Base-by-base conservation (phyloP, 192 early-diverging fungal genomes). In the Coemansia sp. region DNA sequence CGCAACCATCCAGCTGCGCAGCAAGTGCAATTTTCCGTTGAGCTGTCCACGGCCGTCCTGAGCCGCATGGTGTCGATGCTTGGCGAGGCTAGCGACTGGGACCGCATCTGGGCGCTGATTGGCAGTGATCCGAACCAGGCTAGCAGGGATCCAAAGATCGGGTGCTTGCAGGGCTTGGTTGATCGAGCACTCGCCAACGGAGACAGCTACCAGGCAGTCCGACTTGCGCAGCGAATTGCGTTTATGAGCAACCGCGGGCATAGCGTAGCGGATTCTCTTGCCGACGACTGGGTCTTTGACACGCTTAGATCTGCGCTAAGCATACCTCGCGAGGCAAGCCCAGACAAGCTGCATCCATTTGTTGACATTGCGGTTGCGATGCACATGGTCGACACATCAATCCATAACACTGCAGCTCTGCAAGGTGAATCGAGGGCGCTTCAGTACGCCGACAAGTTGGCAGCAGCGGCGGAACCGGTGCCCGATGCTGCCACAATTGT, bases 341-440 rank as follows among this genome's bases (percentile, higher is more conserved):
- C 28, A 49, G 11, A 28, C 27, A 19, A 23, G 31, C 28, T 22
- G 2, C 34, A 53, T 26, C 51, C 51, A 28, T 14, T 53, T 41
- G 39, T 40, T 15, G 28, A 19, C 15, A 39, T 53, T 29, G 26
- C 51, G 3, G 26, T 12, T 17, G 32, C 26, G 23, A 53, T 67
- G 19, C 7, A 56, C n/a, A 47, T 52, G 26, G 40, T 44, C 5
- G 48, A 55, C 20, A 35, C 38, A 3, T 11, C 32, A 6, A 26
- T 27, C 2, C 53, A 41, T 29, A 32, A 44, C 22, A 11, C 21
- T 21, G 23, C 26, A 1, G 50, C 48, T 29, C 25, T 25, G 32
- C 17, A 43, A 12, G 57, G 59, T 54, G 57, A 69, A 17, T 39
- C 59, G 3, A 27, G 50, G 1, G 35, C 42, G 35, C 4, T 38